Conservation (phyloP, 805 yeast species). For the Priceomyces carsonii region DNA sequence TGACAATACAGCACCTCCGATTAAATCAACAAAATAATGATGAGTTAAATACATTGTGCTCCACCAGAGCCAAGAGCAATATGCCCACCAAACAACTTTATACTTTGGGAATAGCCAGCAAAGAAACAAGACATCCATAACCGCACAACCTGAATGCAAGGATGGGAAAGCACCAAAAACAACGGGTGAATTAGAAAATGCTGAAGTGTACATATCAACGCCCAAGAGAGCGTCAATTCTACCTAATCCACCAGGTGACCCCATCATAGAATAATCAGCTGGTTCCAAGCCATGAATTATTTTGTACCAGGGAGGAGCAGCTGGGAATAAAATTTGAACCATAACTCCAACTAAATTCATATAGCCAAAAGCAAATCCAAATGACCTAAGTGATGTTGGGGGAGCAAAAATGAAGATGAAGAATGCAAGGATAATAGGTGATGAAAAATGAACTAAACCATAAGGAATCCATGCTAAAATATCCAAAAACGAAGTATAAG, state of each 20-base stretch:
- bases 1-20: conserved; percentile 90
- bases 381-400: conserved; percentile 79
- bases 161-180: conserved; percentile 91
- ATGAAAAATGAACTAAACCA: conserved; percentile 86
- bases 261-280: conserved; percentile 87
- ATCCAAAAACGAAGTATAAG: conserved; percentile 65
- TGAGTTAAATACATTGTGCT: conserved; percentile 96
- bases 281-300: conserved; percentile 81
- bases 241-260: conserved; percentile 94
- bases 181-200: conserved; percentile 83
- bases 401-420: conserved; percentile 86
- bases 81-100: conserved; percentile 65
- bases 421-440: conserved; percentile 84
- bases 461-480: conserved; percentile 95
- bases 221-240: conserved; percentile 82
- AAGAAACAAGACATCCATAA: conserved; percentile 88
- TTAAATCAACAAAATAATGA: conserved; percentile 91
- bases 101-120: conserved; percentile 76
- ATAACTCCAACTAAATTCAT: conserved; percentile 87
- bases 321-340: conserved; percentile 80
- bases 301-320: conserved; percentile 98
- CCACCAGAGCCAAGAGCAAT: conserved; percentile 98
- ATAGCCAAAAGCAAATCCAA: conserved; percentile 92
- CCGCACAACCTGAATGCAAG: conserved; percentile 90
- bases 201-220: conserved; percentile 76